These are phyloP conservation scores for Flammula alnicola DNA, from an alignment of 1,284 basidiomycete genomes.

Conservation along the genomic window DNA sequence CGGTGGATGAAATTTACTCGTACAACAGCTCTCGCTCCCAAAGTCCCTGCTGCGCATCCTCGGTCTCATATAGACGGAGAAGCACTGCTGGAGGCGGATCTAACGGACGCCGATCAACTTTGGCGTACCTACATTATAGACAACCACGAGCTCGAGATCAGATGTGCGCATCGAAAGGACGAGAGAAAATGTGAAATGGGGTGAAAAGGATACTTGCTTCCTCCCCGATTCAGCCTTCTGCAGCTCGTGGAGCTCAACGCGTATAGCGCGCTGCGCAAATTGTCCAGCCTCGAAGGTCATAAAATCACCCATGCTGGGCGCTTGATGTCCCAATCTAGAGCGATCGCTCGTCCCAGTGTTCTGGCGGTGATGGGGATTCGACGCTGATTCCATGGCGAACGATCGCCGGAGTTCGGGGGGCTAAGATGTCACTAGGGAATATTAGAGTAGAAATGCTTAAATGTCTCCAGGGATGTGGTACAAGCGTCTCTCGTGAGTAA, in stretches of 20 bases:
- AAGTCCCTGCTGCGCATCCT: conserved; percentile 20
- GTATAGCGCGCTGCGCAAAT: conserved; percentile 56
- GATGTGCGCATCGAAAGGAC: conserved; percentile 12
- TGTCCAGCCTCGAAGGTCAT: conserved; percentile 54
- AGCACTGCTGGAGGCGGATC: conserved; percentile 55
- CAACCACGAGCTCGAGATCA: conserved; percentile 15
- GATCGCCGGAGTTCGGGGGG: conserved; percentile 18
- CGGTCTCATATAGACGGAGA: conserved; percentile 48
- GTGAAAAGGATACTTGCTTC: conserved; percentile 44
- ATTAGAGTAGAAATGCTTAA: conserved; percentile 13
- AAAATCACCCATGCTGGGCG: conserved; percentile 36
- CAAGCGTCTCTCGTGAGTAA: background rate
- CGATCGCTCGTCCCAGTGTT: conserved; percentile 29
- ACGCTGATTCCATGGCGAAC: conserved; percentile 29
- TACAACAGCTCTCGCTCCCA: conserved; percentile 34
- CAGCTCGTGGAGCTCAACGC: conserved; percentile 57
- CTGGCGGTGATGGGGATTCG: conserved; percentile 36
- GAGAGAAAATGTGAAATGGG: background rate
- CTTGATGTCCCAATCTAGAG: conserved; percentile 18
- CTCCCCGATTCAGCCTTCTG: conserved; percentile 63
- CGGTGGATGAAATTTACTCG: conserved; percentile 27
- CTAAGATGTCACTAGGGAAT: conserved; percentile 5
- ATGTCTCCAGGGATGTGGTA: conserved; percentile 14
- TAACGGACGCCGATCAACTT: conserved; percentile 53
- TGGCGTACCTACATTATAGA: conserved; percentile 45